These are phyloP conservation scores for Pyrus betulifolia DNA, from an alignment of 306 rosid species.

Conservation along the genomic window DNA sequence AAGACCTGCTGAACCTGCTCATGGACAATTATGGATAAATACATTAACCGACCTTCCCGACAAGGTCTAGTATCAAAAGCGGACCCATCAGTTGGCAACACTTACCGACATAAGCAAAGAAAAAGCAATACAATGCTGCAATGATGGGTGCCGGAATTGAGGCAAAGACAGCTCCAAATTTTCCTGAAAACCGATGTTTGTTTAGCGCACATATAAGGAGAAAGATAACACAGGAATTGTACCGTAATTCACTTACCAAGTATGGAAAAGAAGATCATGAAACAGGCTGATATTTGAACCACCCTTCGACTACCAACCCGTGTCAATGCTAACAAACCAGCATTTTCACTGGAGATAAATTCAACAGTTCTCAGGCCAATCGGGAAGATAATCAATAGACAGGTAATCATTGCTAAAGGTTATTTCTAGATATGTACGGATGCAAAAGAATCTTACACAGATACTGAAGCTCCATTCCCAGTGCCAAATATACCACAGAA, in stretches of 20 bases:
- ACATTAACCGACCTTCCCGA: not conserved
- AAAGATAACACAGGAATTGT: not conserved
- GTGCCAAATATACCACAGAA: slow-evolving; percentile 90
- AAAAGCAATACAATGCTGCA: slow-evolving; percentile 82
- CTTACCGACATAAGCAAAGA: slow-evolving; percentile 97
- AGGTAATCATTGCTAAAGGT: not conserved
- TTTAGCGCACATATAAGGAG: not conserved
- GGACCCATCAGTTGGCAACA: slow-evolving; percentile 12
- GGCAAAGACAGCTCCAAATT: slow-evolving; percentile 96
- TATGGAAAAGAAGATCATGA: slow-evolving; percentile 94
- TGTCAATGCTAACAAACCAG: slow-evolving; percentile 87
- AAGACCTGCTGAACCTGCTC: slow-evolving; percentile 87
- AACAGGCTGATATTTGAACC: slow-evolving; percentile 86
- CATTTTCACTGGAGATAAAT: slow-evolving; percentile 58
- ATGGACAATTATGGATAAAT: not conserved
- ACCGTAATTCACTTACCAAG: slow-evolving; percentile 41
- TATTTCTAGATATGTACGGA: not conserved
- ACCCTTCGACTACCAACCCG: slow-evolving; percentile 97
- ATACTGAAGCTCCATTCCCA: slow-evolving; percentile 82
- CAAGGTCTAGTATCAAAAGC: not conserved
- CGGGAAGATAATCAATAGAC: not conserved
- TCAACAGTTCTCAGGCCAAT: not conserved
- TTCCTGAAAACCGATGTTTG: slow-evolving; percentile 40
- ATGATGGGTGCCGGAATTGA: slow-evolving; percentile 88
- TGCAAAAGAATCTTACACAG: slow-evolving; percentile 60